A percentile compares a stretch with the other conserved stretches of the same genome.
These are phyloP conservation scores for Brassica incana DNA, from an alignment of 345 rosid species.

Conservation along the genomic window DNA sequence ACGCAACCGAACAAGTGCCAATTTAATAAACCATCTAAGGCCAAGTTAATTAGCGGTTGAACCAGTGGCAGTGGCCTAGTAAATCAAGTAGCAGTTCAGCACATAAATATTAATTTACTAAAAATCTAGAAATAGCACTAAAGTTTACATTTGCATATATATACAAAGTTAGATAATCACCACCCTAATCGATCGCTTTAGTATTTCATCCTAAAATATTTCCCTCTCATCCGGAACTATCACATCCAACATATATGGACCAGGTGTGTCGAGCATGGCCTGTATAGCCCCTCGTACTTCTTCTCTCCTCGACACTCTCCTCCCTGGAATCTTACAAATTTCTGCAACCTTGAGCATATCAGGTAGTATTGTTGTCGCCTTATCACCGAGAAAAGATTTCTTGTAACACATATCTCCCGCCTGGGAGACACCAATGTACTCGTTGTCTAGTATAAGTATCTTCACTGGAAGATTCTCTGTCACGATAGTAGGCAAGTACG, in stretches of 20 bases:
- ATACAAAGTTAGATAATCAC: neutral
- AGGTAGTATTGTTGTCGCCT: slow-evolving; percentile 67
- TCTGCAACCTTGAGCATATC: slow-evolving; percentile 77
- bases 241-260: slow-evolving; percentile 85
- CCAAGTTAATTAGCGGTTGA: neutral
- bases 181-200: neutral
- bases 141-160: neutral
- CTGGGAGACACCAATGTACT: slow-evolving; percentile 72
- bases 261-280: slow-evolving; percentile 84
- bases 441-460: slow-evolving; percentile 78
- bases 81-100: neutral
- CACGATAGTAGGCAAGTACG: slow-evolving; percentile 84
- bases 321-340: slow-evolving; percentile 80
- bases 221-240: slow-evolving; percentile 68
- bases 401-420: slow-evolving; percentile 89
- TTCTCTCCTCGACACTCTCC: slow-evolving; percentile 67
- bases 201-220: neutral
- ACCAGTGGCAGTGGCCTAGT: neutral
- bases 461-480: slow-evolving; percentile 82
- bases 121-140: neutral
- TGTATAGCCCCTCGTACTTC: slow-evolving; percentile 72
- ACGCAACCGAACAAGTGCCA: neutral
- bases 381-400: slow-evolving; percentile 14
- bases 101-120: neutral
- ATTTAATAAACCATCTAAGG: neutral